Evolutionary conservation across 148 eudicot genomes (phyloP), one percentile per base, ranked within the genome.

Genomic region (Chenopodium berlandieri): DNA sequence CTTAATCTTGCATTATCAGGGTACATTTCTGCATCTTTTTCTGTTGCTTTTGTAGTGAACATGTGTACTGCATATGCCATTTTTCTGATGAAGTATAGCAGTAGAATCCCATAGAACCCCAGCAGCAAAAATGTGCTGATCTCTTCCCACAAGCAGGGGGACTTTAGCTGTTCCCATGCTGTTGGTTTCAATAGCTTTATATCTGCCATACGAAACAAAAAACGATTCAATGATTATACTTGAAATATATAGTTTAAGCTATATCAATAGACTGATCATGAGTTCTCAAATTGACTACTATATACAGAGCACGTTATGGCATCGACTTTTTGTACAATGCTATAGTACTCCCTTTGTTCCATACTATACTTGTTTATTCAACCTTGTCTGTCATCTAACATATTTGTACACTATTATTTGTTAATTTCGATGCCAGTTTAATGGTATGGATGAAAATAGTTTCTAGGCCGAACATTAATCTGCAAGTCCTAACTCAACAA

Each of bases 131-230:
- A 23, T 48, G 88, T 76, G 85, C 91, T 89, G 82, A 94, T 89
- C 52, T 87, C 84, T 79, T 92, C 94, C 91, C 87, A 88, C 34
- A 89, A 20, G 89, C 97, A 95, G 10, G 87, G 90, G 10, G 91
- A 91, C 30, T 76, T 79, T 75, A 83, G 79, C 82, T 88, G 84
- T 30, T 77, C 87, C 95, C 90, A 88, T 81, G 78, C 75, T 75
- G 76, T 79, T 77, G 69, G 78, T 69, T 85, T 78, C 76, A 79
- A 78, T 73, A 82, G 72, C 81, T 82, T 73, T 32, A 81, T 56
- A 82, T 83, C 94, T 94, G 91, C 73, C 81, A 80, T 25, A 30
- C 22, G 72, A 72, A 25, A 79, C 1, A 81, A 84, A 84, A 64
- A 81, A 4, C 30, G 7, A 23, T 66, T 40, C 20, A 10, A 72